Base-by-base conservation (phyloP, 805 yeast genomes). In the Candida awuae region DNA sequence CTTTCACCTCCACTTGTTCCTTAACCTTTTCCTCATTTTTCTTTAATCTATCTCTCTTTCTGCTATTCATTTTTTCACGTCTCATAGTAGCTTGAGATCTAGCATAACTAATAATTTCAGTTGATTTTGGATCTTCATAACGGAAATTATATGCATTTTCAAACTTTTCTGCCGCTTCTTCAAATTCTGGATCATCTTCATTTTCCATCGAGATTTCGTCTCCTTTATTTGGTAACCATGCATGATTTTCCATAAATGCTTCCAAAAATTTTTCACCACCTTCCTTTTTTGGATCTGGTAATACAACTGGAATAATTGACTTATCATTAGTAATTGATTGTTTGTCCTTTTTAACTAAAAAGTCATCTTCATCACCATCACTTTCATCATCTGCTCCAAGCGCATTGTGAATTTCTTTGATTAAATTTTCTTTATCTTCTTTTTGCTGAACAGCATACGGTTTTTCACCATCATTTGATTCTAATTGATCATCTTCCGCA, bases 91-190 rank as follows among this genome's bases (percentile, higher is more conserved):
- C 94, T 61, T 87, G 96, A 31, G 69, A 80, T 73, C 98, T 86
- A 3, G 97, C 97, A 65, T 90, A 92, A 14, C 94, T 81, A 15
- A 88, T 81, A 59, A 92, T 84, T 53, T 90, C 96, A 0, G 90
- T 85, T 6, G 95, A 73, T 48, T 78, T 76, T 13, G 95, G 87
- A 53, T 88, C 97, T 62, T 92, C 98, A 58, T 74, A 92, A 57
- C 98, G 74, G 70, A 90, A 90, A 55, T 92, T 92, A 63, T 88
- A 90, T 0, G 95, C 96, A 46, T 77, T 77, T 61, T 92, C 98
- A 52, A 85, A 87, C 53, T 76, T 67, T 51, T 92, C 98, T 6
- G 83, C 96, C 2, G 94, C 92, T 31, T 85, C 84, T 35, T 90
- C 97, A 54, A 88, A 88, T 39, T 84, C 92, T 34, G 81, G 90